These are phyloP conservation scores for Oryza rufipogon DNA, from an alignment of 176 grass and related monocot genomes.

Conservation along the genomic window DNA sequence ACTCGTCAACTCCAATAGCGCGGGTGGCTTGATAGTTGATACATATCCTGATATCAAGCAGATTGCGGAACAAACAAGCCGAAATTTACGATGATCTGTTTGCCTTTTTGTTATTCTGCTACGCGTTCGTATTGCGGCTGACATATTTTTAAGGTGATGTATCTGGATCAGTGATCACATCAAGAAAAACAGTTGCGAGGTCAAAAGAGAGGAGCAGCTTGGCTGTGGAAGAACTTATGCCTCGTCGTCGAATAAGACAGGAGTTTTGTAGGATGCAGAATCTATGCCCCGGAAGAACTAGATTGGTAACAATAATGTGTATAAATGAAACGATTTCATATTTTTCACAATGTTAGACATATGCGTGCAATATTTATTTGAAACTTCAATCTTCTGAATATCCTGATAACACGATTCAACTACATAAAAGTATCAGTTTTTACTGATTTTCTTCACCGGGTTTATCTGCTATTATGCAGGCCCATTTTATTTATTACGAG, in stretches of 20 bases:
- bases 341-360: background rate
- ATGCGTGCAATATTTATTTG: slow-evolving; percentile 12
- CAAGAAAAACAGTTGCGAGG: background rate
- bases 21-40: background rate
- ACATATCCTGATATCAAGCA: background rate
- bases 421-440: background rate
- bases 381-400: background rate
- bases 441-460: background rate
- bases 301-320: background rate
- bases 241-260: background rate
- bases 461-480: too few species aligned
- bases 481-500: background rate
- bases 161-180: background rate
- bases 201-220: background rate
- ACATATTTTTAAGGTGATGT: background rate
- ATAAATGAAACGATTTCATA: background rate
- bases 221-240: background rate
- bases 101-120: background rate
- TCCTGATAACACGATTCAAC: background rate
- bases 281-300: background rate
- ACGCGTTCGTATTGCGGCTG: background rate
- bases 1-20: background rate
- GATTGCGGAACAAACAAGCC: background rate
- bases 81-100: background rate
- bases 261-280: background rate